A percentile compares a stretch with the other conserved stretches of the same genome.
phyloP scores from a whole-genome alignment of 164 flowering plant genomes.

The Tinospora cordifolia region DNA sequence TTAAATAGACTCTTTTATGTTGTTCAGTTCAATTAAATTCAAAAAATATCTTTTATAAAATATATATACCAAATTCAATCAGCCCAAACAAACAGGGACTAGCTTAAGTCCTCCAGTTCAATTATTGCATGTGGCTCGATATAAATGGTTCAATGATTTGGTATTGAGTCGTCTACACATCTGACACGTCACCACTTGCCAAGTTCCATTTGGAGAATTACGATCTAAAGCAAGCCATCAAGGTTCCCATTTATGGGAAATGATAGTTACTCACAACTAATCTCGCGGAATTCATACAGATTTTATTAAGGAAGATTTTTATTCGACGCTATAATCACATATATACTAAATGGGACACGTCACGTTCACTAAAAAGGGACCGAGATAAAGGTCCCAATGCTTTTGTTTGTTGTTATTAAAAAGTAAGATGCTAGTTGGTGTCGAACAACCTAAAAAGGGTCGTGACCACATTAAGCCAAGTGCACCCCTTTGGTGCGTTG shows the following conservation, averaged over 20 bases:
- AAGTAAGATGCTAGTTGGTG: not conserved
- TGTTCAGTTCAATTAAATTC: too few species aligned
- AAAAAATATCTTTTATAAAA: too few species aligned
- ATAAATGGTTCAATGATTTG: not conserved
- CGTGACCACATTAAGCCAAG: not conserved
- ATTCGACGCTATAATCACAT: not conserved
- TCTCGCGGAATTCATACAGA: too few species aligned
- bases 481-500: not conserved
- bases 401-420: too few species aligned
- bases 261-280: too few species aligned
- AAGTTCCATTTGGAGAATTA: not conserved
- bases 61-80: too few species aligned
- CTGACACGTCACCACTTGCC: not conserved
- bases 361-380: not conserved
- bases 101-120: not conserved
- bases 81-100: too few species aligned
- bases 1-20: too few species aligned
- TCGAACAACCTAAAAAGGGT: not conserved
- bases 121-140: not conserved
- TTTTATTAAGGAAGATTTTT: not conserved
- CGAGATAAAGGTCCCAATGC: not conserved
- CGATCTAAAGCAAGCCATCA: not conserved
- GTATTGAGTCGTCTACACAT: not conserved
- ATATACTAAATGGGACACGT: not conserved
- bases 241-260: not conserved